Evolutionary conservation across 129 eudicot species (phyloP).

Genomic region (Deinandra increscens): DNA sequence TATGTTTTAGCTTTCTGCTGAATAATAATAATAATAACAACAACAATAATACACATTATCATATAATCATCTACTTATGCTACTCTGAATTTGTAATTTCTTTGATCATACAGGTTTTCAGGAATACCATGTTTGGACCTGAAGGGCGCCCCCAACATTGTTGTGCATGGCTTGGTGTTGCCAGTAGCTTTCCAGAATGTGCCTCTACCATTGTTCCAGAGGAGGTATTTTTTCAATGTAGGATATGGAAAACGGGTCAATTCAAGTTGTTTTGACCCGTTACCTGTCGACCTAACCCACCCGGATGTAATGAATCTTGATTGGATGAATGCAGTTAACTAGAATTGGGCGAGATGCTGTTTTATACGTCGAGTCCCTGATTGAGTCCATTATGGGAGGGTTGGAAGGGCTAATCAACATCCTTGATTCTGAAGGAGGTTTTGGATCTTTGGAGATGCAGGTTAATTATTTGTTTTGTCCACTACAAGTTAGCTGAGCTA

Average conservation of each 20-base stretch:
- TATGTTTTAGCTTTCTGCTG: conserved; percentile 36
- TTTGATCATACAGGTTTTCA: conserved; percentile 65
- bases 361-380: conserved; percentile 92
- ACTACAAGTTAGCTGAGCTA: neutral
- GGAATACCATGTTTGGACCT: conserved; percentile 99
- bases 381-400: conserved; percentile 99
- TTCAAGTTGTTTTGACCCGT: conserved; percentile 2
- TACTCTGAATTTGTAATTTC: neutral
- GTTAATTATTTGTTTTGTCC: conserved; percentile 42
- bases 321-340: conserved; percentile 61
- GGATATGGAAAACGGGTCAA: neutral
- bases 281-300: neutral
- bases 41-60: neutral
- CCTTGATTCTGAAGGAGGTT: conserved; percentile 99
- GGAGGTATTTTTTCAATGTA: conserved; percentile 55
- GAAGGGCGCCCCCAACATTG: conserved; percentile 99
- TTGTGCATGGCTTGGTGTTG: conserved; percentile 99
- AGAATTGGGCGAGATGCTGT: conserved; percentile 98
- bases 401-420: conserved; percentile 94
- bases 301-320: conserved; percentile 15
- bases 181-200: conserved; percentile 98
- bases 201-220: conserved; percentile 91
- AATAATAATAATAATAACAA: neutral
- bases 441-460: conserved; percentile 99
- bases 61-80: neutral